Evolutionary conservation across 2,329 filamentous ascomycete species (phyloP).

Genomic region (Aspergillus jensenii): DNA sequence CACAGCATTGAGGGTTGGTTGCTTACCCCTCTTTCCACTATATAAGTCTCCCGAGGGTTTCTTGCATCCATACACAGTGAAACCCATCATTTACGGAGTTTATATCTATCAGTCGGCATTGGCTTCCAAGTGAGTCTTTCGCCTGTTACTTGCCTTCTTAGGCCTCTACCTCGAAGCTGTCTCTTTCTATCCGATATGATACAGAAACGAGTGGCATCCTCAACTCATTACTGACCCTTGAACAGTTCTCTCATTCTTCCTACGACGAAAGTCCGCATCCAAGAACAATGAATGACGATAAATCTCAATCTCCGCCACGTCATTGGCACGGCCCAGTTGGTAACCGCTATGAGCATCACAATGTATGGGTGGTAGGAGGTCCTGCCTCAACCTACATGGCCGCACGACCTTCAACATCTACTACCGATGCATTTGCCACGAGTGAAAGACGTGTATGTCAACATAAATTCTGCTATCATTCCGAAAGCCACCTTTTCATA

Average conservation of each 20-base stretch:
- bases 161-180: background rate
- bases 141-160: too few species aligned
- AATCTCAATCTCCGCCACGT: constrained; percentile 20
- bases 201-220: background rate
- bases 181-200: background rate
- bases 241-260: background rate
- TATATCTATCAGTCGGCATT: background rate
- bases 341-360: constrained; percentile 36
- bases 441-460: constrained; percentile 30
- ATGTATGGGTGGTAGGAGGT: constrained; percentile 37
- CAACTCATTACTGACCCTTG: background rate
- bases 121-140: background rate
- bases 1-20: constrained; percentile 4
- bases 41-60: background rate
- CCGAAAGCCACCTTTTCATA: background rate
- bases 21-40: constrained; percentile 17
- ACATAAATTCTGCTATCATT: background rate
- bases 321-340: constrained; percentile 38
- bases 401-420: constrained; percentile 22
- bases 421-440: constrained; percentile 23
- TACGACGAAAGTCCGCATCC: background rate
- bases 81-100: background rate
- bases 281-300: constrained; percentile 7
- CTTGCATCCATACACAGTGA: background rate
- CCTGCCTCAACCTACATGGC: constrained; percentile 13